A percentile compares a stretch with the other conserved stretches of the same genome.
Evolutionary conservation across 169 alveolate genomes (phyloP).

Genomic region (Eimeria brunetti): DNA sequence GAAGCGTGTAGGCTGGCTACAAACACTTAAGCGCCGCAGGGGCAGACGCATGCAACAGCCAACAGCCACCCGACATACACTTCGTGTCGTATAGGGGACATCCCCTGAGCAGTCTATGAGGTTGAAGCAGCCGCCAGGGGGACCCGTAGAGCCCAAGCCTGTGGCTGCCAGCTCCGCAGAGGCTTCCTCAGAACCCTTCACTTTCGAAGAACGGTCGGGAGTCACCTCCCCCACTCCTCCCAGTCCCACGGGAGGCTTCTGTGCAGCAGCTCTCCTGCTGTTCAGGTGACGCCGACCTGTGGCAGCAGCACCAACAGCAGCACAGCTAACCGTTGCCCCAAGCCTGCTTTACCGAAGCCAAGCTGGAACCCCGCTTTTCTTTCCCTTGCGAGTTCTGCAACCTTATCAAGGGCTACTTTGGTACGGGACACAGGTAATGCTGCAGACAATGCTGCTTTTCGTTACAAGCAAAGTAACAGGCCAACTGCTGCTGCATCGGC

Average conservation of each 20-base stretch:
- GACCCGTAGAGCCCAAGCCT: constrained; percentile 26
- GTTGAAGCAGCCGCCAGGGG: constrained; percentile 44
- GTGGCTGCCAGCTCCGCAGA: constrained; percentile 17
- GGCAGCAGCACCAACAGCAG: neutral
- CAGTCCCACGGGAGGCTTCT: neutral
- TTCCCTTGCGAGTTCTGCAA: too few species aligned
- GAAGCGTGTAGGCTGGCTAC: neutral
- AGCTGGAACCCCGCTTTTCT: too few species aligned
- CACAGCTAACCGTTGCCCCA: neutral
- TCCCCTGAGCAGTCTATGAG: constrained; percentile 10
- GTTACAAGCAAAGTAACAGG: neutral
- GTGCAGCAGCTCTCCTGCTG: constrained; percentile 56
- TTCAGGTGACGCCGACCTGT: constrained; percentile 68
- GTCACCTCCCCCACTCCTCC: neutral
- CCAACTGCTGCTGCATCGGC: neutral
- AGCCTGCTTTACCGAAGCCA: neutral
- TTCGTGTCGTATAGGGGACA: constrained; percentile 49
- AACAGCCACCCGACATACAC: neutral
- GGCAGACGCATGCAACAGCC: neutral
- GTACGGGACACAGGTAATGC: too few species aligned
- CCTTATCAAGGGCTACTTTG: too few species aligned
- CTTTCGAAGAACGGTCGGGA: constrained; percentile 12
- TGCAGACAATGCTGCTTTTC: too few species aligned
- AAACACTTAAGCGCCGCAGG: neutral
- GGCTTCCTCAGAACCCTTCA: neutral